Percentiles rank a stretch among this genome's conserved stretches.
These are phyloP conservation scores for Curvularia eragrostidis DNA, from an alignment of 2,329 filamentous ascomycete species.

Conservation along the genomic window DNA sequence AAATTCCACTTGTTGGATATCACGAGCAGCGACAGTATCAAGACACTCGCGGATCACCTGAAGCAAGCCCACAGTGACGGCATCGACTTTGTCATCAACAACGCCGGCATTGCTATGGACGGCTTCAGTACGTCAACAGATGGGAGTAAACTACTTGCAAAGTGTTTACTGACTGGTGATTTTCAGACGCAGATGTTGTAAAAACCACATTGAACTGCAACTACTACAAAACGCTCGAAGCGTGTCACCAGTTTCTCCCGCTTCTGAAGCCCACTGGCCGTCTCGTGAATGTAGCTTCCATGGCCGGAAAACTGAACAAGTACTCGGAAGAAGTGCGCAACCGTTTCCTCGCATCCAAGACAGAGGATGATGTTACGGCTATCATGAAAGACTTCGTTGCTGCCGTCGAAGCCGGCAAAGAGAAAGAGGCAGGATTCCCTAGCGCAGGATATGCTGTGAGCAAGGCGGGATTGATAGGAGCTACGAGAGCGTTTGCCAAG, in stretches of 20 bases:
- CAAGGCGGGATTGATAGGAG: slow-evolving; percentile 55
- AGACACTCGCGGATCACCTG: slow-evolving; percentile 52
- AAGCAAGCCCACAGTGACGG: slow-evolving; percentile 56
- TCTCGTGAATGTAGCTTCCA: slow-evolving; percentile 58
- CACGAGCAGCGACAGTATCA: slow-evolving; percentile 54
- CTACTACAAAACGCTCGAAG: slow-evolving; percentile 60
- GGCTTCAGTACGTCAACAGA: slow-evolving; percentile 50
- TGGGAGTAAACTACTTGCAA: background rate
- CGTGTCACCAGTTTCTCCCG: slow-evolving; percentile 55
- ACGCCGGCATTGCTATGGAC: slow-evolving; percentile 58
- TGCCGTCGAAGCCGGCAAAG: slow-evolving; percentile 55
- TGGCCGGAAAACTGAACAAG: slow-evolving; percentile 54
- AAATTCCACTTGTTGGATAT: slow-evolving; percentile 59
- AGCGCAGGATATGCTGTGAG: slow-evolving; percentile 58
- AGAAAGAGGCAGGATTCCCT: slow-evolving; percentile 59
- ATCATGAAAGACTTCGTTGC: slow-evolving; percentile 59
- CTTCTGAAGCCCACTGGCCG: slow-evolving; percentile 55
- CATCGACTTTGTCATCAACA: slow-evolving; percentile 62
- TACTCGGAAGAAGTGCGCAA: slow-evolving; percentile 54
- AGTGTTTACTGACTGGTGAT: background rate
- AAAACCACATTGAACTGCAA: slow-evolving; percentile 59
- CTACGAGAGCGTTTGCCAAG: slow-evolving; percentile 50
- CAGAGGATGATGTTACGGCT: slow-evolving; percentile 54
- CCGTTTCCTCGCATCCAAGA: slow-evolving; percentile 53
- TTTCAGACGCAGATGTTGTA: slow-evolving; percentile 54